Percentiles rank a stretch among this genome's conserved stretches.
Evolutionary conservation across 768 basidiomycete genomes (phyloP).

Genomic region (Suillus subluteus): DNA sequence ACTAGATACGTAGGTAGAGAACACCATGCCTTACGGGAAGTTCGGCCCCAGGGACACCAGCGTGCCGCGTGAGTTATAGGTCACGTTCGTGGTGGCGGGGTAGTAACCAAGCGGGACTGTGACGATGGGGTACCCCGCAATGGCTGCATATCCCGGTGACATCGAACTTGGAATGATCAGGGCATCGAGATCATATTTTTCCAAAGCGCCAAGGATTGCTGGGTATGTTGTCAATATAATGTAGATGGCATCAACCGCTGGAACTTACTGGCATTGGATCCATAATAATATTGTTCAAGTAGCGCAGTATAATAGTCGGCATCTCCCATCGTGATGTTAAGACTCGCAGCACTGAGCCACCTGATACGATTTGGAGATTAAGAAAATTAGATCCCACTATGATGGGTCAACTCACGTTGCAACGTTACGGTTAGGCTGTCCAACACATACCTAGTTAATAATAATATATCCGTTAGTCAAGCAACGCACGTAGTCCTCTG

Average conservation of each 20-base stretch:
- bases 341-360: background rate
- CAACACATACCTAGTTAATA: background rate
- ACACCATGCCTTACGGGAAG: constrained; percentile 1
- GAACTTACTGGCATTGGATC: constrained; percentile 4
- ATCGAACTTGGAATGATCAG: constrained; percentile 45
- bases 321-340: constrained; percentile 5
- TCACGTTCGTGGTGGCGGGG: constrained; percentile 42
- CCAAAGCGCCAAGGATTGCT: constrained; percentile 58
- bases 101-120: constrained; percentile 64
- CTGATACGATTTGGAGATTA: background rate
- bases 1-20: background rate
- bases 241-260: background rate
- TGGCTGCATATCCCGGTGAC: constrained; percentile 31
- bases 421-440: constrained; percentile 3
- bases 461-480: background rate
- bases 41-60: background rate
- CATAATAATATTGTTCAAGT: constrained; percentile 4
- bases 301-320: constrained; percentile 1
- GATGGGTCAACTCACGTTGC: background rate
- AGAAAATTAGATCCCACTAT: background rate
- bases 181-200: constrained; percentile 52
- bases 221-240: background rate
- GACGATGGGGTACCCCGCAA: constrained; percentile 71
- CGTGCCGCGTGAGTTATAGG: background rate
- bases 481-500: constrained; percentile 4